These are phyloP conservation scores for Biscutella laevigata DNA, from an alignment of 441 rosid species.

Conservation along the genomic window DNA sequence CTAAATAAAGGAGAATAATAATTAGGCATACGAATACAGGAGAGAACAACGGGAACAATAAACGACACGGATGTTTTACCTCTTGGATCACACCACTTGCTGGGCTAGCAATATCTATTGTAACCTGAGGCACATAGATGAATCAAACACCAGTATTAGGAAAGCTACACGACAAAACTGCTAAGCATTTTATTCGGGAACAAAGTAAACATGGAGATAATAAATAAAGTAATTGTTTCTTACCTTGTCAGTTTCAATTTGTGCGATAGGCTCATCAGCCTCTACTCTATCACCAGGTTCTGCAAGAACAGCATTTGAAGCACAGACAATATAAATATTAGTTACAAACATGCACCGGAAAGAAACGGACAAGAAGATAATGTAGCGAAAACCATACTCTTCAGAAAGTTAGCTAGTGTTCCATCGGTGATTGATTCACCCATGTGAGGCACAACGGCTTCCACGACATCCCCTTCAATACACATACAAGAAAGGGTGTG, in stretches of 20 bases:
- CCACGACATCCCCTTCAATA: conserved; percentile 63
- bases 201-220: background rate
- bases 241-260: conserved; percentile 96
- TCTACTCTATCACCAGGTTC: conserved; percentile 92
- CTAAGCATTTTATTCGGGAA: background rate
- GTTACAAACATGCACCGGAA: background rate
- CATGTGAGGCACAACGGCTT: conserved; percentile 89
- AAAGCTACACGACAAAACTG: background rate
- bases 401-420: conserved; percentile 72
- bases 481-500: conserved; percentile 17
- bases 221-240: background rate
- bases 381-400: conserved; percentile 42
- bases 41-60: background rate
- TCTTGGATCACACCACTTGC: conserved; percentile 81
- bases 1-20: conserved; percentile 21
- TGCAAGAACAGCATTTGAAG: conserved; percentile 29
- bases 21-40: conserved; percentile 2
- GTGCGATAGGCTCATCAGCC: conserved; percentile 89
- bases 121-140: conserved; percentile 47
- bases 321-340: conserved; percentile 13
- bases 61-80: conserved; percentile 34
- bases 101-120: conserved; percentile 88
- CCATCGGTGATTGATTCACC: conserved; percentile 99
- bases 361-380: conserved; percentile 2
- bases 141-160: conserved; percentile 10